A percentile compares a stretch with the other conserved stretches of the same genome.
Evolutionary conservation across 164 flowering plant genomes (phyloP).

Genomic region (Annona cherimola): DNA sequence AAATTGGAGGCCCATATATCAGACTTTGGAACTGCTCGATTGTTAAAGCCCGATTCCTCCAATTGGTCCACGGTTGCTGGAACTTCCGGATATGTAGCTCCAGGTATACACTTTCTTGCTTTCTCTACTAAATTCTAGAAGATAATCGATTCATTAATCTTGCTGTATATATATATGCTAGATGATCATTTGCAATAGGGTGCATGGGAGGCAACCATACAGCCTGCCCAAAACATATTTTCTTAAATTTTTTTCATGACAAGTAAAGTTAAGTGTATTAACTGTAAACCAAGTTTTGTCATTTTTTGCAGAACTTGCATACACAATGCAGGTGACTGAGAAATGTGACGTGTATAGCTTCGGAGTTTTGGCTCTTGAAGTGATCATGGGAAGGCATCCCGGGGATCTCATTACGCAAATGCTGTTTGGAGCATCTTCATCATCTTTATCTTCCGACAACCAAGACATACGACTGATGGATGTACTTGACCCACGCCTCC

Average conservation of each 20-base stretch:
- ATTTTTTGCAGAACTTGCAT: constrained; percentile 5
- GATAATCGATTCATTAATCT: too few relatives aligned
- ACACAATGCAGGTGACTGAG: constrained; percentile 5
- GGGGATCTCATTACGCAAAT: constrained; percentile 12
- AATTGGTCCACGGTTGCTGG: neutral
- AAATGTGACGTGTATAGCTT: constrained; percentile 6
- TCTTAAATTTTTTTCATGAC: too few relatives aligned
- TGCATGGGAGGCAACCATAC: too few relatives aligned
- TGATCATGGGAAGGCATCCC: constrained; percentile 7
- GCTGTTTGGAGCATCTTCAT: too few relatives aligned
- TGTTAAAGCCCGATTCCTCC: neutral
- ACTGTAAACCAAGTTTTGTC: neutral
- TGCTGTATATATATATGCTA: too few relatives aligned
- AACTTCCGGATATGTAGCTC: neutral
- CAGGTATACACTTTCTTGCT: neutral
- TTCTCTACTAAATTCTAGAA: too few relatives aligned
- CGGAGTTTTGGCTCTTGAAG: neutral
- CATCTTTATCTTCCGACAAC: neutral
- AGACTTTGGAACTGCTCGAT: neutral
- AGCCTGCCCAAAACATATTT: too few relatives aligned
- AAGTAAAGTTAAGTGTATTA: too few relatives aligned
- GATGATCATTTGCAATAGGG: too few relatives aligned
- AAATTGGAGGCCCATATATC: neutral
- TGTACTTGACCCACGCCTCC: constrained; percentile 8
- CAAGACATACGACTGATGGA: neutral